phyloP scores from a whole-genome alignment of 768 basidiomycete genomes.

The Trametes gibbosa region DNA sequence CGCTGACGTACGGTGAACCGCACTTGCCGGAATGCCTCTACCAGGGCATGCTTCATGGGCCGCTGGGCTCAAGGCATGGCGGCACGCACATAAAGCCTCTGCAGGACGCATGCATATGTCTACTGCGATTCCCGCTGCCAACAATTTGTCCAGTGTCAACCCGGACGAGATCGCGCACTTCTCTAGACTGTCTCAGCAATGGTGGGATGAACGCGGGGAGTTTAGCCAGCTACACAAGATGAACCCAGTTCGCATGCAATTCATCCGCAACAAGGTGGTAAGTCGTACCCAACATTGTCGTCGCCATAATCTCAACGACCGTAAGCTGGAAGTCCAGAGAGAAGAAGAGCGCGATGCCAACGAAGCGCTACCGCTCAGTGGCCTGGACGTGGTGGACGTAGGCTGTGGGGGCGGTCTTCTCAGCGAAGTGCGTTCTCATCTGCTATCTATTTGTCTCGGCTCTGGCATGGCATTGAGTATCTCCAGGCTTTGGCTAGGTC shows the following conservation, averaged over 20 bases:
- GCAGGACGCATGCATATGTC: not conserved
- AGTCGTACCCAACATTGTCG: not conserved
- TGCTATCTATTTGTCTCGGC: not conserved
- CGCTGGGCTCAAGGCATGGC: not conserved
- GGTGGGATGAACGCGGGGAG: slow-evolving; percentile 96
- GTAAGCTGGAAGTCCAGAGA: slow-evolving; percentile 47
- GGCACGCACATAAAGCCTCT: not conserved
- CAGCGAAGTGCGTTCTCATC: slow-evolving; percentile 63
- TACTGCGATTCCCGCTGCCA: not conserved
- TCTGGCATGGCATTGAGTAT: not conserved
- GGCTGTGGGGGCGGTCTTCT: slow-evolving; percentile 96
- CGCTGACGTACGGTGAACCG: no score
- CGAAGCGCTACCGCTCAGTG: slow-evolving; percentile 46
- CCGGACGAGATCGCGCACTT: slow-evolving; percentile 84
- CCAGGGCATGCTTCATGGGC: not conserved
- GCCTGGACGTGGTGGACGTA: slow-evolving; percentile 78
- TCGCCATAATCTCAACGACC: not conserved
- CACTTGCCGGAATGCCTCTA: no score
- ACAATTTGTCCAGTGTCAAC: slow-evolving; percentile 55
- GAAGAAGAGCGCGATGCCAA: slow-evolving; percentile 46
- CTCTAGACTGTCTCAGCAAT: slow-evolving; percentile 81
- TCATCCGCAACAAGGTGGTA: slow-evolving; percentile 71
- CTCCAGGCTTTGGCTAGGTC: slow-evolving; percentile 79
- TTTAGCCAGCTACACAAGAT: slow-evolving; percentile 87
- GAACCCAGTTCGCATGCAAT: slow-evolving; percentile 88